These are phyloP conservation scores for Dichotomocladium elegans DNA, from an alignment of 371 early-diverging fungal species.

Conservation along the genomic window DNA sequence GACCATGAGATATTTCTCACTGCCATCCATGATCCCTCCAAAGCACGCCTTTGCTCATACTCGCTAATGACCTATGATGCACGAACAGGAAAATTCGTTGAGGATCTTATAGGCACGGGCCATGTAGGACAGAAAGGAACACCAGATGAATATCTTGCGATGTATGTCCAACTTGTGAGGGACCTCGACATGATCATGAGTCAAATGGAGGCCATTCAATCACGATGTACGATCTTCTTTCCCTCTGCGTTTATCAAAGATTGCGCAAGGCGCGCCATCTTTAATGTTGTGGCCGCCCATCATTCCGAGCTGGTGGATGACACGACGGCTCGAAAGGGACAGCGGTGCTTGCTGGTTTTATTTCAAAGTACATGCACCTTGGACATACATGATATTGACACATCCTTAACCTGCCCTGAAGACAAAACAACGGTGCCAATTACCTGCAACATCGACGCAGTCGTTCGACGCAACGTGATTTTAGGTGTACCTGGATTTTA, in stretches of 20 bases:
- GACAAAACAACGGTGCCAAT: conserved; percentile 5
- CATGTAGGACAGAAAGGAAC: background rate
- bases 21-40: conserved; percentile 20
- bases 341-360: conserved; percentile 20
- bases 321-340: conserved; percentile 9
- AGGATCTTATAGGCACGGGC: background rate
- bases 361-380: conserved; percentile 34
- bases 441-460: conserved; percentile 20
- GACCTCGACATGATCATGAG: conserved; percentile 1
- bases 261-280: background rate
- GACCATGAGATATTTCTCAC: conserved; percentile 27
- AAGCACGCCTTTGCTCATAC: conserved; percentile 19
- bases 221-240: conserved; percentile 24
- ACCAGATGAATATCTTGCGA: background rate
- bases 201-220: conserved; percentile 1
- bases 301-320: background rate
- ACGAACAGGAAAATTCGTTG: background rate
- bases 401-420: conserved; percentile 6
- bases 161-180: background rate
- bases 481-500: conserved; percentile 34
- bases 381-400: conserved; percentile 5
- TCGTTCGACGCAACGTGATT: conserved; percentile 32
- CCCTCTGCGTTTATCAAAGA: background rate
- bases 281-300: background rate
- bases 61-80: conserved; percentile 8